Conservation (phyloP, 2,329 filamentous ascomycete species). For the Daldinia sp. region DNA sequence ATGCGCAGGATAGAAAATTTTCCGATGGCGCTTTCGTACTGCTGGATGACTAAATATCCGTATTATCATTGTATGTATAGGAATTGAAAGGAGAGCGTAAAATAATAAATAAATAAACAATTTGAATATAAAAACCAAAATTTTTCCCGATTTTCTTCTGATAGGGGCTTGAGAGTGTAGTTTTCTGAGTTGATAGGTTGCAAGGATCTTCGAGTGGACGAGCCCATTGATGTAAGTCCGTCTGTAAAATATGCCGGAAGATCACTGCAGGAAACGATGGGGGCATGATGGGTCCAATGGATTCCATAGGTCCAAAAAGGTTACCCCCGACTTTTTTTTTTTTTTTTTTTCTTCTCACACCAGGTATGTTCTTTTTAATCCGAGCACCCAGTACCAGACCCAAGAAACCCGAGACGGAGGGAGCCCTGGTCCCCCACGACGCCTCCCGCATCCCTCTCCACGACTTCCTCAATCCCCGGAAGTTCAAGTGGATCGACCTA, state of each 20-base stretch:
- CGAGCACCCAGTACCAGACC: not conserved
- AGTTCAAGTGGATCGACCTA: constrained; percentile 21
- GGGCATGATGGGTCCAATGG: constrained; percentile 14
- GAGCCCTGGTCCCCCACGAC: constrained; percentile 14
- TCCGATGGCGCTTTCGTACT: constrained; percentile 14
- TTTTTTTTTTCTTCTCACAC: too few species aligned
- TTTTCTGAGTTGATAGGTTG: not conserved
- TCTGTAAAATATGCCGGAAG: constrained; percentile 31
- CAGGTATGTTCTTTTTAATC: too few species aligned
- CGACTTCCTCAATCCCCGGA: constrained; percentile 19
- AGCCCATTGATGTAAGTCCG: constrained; percentile 32
- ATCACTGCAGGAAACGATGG: constrained; percentile 30
- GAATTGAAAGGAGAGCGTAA: too few species aligned
- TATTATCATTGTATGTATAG: too few species aligned
- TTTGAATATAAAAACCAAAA: not conserved
- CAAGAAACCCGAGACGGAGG: too few species aligned
- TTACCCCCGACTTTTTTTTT: constrained; percentile 3
- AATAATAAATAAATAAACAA: too few species aligned
- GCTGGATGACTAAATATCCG: not conserved
- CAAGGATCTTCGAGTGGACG: constrained; percentile 18
- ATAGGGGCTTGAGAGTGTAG: not conserved
- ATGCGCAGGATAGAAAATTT: constrained; percentile 18
- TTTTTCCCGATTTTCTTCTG: not conserved
- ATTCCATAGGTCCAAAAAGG: constrained; percentile 17
- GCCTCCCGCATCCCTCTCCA: constrained; percentile 27